These are phyloP conservation scores for Pichia sp. DNA, from an alignment of 1,139 yeast genomes.

Conservation along the genomic window DNA sequence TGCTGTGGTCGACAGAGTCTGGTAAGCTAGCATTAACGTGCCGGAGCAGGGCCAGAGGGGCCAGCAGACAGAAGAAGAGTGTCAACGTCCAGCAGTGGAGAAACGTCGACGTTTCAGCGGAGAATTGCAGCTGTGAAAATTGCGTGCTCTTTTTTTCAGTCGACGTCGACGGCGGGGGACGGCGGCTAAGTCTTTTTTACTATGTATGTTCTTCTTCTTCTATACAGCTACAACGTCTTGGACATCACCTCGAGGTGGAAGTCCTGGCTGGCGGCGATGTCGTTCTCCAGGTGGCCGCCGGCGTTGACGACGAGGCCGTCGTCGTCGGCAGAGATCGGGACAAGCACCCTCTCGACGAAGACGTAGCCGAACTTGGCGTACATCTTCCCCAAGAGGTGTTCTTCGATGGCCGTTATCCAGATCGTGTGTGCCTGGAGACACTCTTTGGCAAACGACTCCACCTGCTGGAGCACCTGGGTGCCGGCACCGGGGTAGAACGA, in stretches of 20 bases:
- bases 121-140: no score
- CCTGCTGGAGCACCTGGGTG: conserved; percentile 28
- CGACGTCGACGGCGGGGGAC: no score
- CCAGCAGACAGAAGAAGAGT: no score
- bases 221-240: not conserved
- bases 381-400: conserved; percentile 49
- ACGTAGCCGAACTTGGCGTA: conserved; percentile 44
- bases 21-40: not conserved
- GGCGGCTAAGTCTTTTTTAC: not conserved
- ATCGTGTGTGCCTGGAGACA: conserved; percentile 20
- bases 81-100: no score
- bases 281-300: conserved; percentile 33
- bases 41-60: no score
- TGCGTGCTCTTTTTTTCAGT: no score
- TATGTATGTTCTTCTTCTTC: not conserved
- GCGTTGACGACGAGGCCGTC: conserved; percentile 21
- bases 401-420: conserved; percentile 46
- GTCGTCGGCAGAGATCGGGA: conserved; percentile 29
- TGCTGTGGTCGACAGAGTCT: no score
- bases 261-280: conserved; percentile 33
- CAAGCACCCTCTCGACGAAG: conserved; percentile 27
- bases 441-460: conserved; percentile 20
- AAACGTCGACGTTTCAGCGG: not conserved
- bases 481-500: conserved; percentile 49
- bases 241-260: conserved; percentile 21